A percentile compares a stretch with the other conserved stretches of the same genome.
phyloP scores from a whole-genome alignment of 1,284 basidiomycete genomes.

The Mycena citricolor region DNA sequence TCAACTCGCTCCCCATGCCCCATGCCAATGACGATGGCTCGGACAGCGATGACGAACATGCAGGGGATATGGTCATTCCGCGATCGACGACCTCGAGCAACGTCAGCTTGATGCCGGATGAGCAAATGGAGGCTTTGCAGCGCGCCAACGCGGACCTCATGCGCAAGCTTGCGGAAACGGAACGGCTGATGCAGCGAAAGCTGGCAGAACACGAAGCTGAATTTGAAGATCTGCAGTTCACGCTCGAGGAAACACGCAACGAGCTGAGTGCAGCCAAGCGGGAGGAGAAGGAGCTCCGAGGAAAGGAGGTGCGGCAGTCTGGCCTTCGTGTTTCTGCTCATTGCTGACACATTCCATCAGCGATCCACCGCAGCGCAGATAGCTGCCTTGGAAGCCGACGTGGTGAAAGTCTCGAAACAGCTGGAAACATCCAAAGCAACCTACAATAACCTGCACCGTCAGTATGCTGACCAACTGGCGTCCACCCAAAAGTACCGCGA shows the following conservation, averaged over 20 bases:
- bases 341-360: slow-evolving; percentile 33
- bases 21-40: slow-evolving; percentile 24
- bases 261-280: slow-evolving; percentile 77
- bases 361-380: slow-evolving; percentile 66
- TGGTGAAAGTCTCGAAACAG: slow-evolving; percentile 68
- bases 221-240: slow-evolving; percentile 70
- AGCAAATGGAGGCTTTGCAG: slow-evolving; percentile 68
- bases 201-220: slow-evolving; percentile 75
- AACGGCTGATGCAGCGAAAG: slow-evolving; percentile 63
- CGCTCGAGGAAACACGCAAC: slow-evolving; percentile 69
- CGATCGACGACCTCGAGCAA: slow-evolving; percentile 56
- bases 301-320: slow-evolving; percentile 68
- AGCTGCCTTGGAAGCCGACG: slow-evolving; percentile 70
- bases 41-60: slow-evolving; percentile 49
- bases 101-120: slow-evolving; percentile 61
- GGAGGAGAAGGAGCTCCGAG: slow-evolving; percentile 85
- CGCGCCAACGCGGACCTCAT: slow-evolving; percentile 72
- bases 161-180: slow-evolving; percentile 71
- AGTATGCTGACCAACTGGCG: slow-evolving; percentile 79
- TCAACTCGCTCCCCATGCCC: slow-evolving; percentile 29
- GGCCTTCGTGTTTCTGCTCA: slow-evolving; percentile 6
- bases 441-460: slow-evolving; percentile 76
- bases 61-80: slow-evolving; percentile 60
- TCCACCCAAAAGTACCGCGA: slow-evolving; percentile 76
- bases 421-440: slow-evolving; percentile 68